Evolutionary conservation across 2,329 filamentous ascomycete species (phyloP).

Genomic region (Penicillium sumatraense): DNA sequence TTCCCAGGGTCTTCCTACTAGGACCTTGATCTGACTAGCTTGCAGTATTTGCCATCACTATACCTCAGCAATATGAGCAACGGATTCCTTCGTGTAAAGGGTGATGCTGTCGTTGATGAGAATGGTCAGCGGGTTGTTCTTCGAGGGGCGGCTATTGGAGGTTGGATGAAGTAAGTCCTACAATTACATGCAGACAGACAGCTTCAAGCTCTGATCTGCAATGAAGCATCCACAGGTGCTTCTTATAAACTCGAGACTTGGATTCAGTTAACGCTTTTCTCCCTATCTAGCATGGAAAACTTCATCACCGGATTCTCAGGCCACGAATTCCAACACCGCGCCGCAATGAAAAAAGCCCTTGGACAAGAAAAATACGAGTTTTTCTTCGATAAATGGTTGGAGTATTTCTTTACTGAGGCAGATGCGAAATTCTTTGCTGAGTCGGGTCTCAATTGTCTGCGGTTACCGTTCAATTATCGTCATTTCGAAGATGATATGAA

Average conservation of each 20-base stretch:
- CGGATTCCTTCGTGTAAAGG: constrained; percentile 48
- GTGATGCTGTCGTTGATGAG: constrained; percentile 51
- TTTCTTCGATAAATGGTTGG: constrained; percentile 63
- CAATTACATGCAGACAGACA: too few relatives aligned
- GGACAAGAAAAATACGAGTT: constrained; percentile 62
- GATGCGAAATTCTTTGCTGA: constrained; percentile 64
- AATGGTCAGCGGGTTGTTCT: constrained; percentile 53
- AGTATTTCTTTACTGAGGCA: constrained; percentile 63
- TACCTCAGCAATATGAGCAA: constrained; percentile 27
- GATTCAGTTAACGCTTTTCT: too few relatives aligned
- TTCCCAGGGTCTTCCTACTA: not conserved
- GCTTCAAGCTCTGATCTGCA: too few relatives aligned
- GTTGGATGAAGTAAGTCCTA: constrained; percentile 48
- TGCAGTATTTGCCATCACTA: too few relatives aligned
- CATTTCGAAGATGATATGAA: constrained; percentile 57
- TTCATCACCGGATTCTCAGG: constrained; percentile 68
- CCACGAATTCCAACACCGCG: constrained; percentile 61
- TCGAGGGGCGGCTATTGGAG: constrained; percentile 52
- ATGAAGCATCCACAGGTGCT: too few relatives aligned
- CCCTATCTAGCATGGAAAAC: constrained; percentile 60
- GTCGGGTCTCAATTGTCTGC: constrained; percentile 61
- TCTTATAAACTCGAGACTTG: too few relatives aligned
- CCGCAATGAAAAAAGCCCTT: constrained; percentile 57
- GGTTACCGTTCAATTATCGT: constrained; percentile 65
- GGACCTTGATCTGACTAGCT: not conserved